Percentiles rank a stretch among this genome's conserved stretches.
These are phyloP conservation scores for Thymus quinquecostatus DNA, from an alignment of 257 asterid genomes.

Conservation along the genomic window DNA sequence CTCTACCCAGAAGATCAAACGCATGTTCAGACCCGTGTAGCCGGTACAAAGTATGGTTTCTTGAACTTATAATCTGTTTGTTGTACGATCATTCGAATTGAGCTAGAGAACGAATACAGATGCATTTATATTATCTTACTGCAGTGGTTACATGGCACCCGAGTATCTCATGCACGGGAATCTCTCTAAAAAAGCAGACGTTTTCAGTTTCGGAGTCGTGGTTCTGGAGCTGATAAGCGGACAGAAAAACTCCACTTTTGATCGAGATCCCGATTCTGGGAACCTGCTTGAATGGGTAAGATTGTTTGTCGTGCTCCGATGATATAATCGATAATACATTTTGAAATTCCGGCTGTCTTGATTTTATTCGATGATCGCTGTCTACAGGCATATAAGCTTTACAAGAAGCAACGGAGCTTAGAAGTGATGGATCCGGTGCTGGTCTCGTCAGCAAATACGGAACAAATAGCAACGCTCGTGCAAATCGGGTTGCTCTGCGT, in stretches of 20 bases:
- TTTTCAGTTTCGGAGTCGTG: constrained; percentile 92
- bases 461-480: constrained; percentile 53
- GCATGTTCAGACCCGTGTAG: constrained; percentile 81
- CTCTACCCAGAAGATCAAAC: constrained; percentile 78
- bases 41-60: constrained; percentile 86
- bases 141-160: constrained; percentile 99
- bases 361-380: background rate
- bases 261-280: constrained; percentile 63
- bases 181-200: constrained; percentile 81
- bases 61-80: background rate
- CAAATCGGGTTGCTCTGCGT: constrained; percentile 78
- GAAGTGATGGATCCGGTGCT: constrained; percentile 72
- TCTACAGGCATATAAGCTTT: constrained; percentile 75
- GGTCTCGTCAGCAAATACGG: constrained; percentile 54
- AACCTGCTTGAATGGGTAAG: constrained; percentile 69
- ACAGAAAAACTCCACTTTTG: constrained; percentile 74
- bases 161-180: constrained; percentile 82
- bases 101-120: background rate
- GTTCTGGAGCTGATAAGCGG: constrained; percentile 92
- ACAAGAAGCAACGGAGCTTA: constrained; percentile 67
- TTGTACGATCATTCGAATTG: background rate
- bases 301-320: background rate
- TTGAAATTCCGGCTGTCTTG: too few species aligned
- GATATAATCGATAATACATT: too few species aligned
- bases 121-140: constrained; percentile 37